Conservation (phyloP, 2,329 filamentous ascomycete genomes). For the Pseudocercospora ulei region DNA sequence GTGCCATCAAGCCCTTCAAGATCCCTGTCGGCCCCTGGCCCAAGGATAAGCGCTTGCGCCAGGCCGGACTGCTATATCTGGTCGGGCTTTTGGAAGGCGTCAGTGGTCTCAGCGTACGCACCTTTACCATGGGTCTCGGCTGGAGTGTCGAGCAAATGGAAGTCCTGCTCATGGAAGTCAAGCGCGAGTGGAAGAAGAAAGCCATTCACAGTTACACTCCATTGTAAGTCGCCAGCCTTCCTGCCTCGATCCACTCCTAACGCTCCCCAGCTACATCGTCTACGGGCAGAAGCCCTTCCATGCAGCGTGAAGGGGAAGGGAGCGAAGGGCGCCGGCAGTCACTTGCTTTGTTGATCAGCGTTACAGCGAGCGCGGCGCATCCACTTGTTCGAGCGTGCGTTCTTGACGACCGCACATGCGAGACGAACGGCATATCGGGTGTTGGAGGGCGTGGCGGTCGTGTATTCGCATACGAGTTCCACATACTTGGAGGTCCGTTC, state of each 20-base stretch:
- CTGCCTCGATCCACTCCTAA: neutral
- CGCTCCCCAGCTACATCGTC: constrained; percentile 24
- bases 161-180: constrained; percentile 26
- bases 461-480: too few relatives aligned
- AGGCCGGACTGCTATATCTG: constrained; percentile 25
- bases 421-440: neutral
- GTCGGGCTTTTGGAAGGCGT: constrained; percentile 27
- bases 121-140: constrained; percentile 26
- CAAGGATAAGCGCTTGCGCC: constrained; percentile 24
- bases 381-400: constrained; percentile 1
- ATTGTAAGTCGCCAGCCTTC: constrained; percentile 18
- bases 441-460: neutral
- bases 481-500: too few relatives aligned
- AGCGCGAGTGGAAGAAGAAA: constrained; percentile 25
- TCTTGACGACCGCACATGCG: constrained; percentile 1
- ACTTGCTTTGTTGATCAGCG: constrained; percentile 2
- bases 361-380: constrained; percentile 14
- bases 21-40: constrained; percentile 30
- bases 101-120: constrained; percentile 25
- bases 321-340: neutral
- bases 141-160: constrained; percentile 29
- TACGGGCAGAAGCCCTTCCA: constrained; percentile 27
- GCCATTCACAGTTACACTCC: constrained; percentile 27
- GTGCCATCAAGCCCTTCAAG: constrained; percentile 27
- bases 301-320: constrained; percentile 1